These are phyloP conservation scores for Lecanicillium sp. DNA, from an alignment of 2,329 filamentous ascomycete species.

Conservation along the genomic window DNA sequence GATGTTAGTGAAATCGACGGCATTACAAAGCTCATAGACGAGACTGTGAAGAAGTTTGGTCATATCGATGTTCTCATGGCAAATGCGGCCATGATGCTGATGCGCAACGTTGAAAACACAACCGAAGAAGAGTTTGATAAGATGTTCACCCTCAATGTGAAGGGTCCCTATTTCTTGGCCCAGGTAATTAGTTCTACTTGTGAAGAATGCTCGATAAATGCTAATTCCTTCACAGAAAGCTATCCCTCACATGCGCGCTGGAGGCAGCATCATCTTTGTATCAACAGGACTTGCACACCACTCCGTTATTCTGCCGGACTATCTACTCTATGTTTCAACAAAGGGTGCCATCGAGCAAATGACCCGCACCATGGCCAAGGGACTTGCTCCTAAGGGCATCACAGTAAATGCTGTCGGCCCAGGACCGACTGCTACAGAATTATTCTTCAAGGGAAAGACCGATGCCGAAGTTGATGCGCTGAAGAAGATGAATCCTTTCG, in stretches of 20 bases:
- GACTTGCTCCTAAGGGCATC: conserved; percentile 46
- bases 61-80: conserved; percentile 54
- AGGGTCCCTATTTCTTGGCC: conserved; percentile 49
- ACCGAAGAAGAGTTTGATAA: conserved; percentile 47
- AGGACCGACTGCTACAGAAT: conserved; percentile 46
- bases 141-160: conserved; percentile 48
- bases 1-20: conserved; percentile 42
- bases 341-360: conserved; percentile 58
- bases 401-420: conserved; percentile 37
- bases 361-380: conserved; percentile 48
- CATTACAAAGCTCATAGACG: conserved; percentile 43
- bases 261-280: conserved; percentile 46
- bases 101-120: conserved; percentile 42
- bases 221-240: too few species aligned
- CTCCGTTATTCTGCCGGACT: conserved; percentile 35
- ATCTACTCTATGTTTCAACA: conserved; percentile 47
- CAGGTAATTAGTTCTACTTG: too few species aligned
- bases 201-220: too few species aligned
- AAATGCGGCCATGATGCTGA: conserved; percentile 47
- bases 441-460: conserved; percentile 47
- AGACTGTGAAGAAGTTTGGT: conserved; percentile 43
- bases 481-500: conserved; percentile 19
- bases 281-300: conserved; percentile 35
- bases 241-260: conserved; percentile 42
- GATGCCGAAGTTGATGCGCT: conserved; percentile 39